Evolutionary conservation across 129 eudicot genomes (phyloP).

Genomic region (Calendula officinalis): DNA sequence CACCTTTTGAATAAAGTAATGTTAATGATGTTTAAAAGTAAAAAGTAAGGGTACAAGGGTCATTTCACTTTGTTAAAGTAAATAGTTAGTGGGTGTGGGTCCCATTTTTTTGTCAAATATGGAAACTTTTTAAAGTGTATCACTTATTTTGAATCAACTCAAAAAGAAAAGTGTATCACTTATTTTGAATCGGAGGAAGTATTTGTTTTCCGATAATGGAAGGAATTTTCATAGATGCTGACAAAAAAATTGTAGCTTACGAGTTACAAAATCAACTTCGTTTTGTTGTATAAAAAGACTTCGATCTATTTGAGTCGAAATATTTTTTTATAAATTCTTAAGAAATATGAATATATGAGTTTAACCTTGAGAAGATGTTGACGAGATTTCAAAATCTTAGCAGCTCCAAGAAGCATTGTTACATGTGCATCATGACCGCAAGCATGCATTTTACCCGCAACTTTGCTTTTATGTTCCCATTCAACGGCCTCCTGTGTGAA

Average conservation of each 20-base stretch:
- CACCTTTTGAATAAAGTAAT: too few relatives aligned
- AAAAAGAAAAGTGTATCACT: too few relatives aligned
- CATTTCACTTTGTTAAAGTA: too few relatives aligned
- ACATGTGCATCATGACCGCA: conserved; percentile 53
- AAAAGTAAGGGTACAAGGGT: too few relatives aligned
- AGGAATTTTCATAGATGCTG: neutral
- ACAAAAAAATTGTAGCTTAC: neutral
- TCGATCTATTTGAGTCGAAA: neutral
- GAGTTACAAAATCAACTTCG: neutral
- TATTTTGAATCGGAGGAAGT: too few relatives aligned
- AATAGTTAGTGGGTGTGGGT: too few relatives aligned
- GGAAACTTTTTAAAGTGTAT: too few relatives aligned
- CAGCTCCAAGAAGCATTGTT: conserved; percentile 49
- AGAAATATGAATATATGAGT: neutral
- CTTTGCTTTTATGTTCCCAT: conserved; percentile 48
- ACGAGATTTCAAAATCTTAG: conserved; percentile 37
- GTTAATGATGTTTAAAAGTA: too few relatives aligned
- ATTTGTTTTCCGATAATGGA: too few relatives aligned
- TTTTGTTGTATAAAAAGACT: neutral
- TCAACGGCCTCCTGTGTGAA: conserved; percentile 33
- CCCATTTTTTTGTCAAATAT: too few relatives aligned
- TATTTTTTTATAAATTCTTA: neutral
- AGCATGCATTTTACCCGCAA: conserved; percentile 48
- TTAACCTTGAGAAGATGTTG: conserved; percentile 38
- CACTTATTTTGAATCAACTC: too few relatives aligned